Base-by-base conservation (phyloP, 2,329 filamentous ascomycete species). In the Ophiobolus disseminans region DNA sequence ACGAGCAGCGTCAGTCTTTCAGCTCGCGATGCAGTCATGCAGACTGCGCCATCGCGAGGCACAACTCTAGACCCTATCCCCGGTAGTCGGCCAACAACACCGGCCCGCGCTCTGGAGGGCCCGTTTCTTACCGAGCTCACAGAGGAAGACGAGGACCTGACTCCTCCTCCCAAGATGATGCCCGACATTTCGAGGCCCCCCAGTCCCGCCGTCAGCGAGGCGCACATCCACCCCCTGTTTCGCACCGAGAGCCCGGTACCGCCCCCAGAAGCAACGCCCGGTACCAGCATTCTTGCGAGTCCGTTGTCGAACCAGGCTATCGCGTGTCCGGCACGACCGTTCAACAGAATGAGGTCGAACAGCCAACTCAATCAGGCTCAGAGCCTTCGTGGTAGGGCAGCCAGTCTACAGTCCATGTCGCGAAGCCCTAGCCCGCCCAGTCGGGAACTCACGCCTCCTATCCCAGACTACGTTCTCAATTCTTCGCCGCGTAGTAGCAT, bases 211-310 rank as follows among this genome's bases (percentile, higher is more conserved):
- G 58, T 71, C 13, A 80, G 79, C 61, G 87, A 91, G 68, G 79
- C 85, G 3, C 84, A 91, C 64, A 91, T 91, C 36, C 89, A 92
- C 68, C 89, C 89, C 7, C 79, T 92, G 3, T 91, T 92, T 76
- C 81, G 89, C 50, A 86, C 86, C 5, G 87, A 90, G 65, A 88
- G 85, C 31, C 86, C 86, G 0, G 81, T 78, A 1, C 87, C 87
- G 6, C 85, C 87, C 1, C 83, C 88, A 0, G 73, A 83, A 5
- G 62, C 63, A 1, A 88, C 86, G 0, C 85, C 87, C 0, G 86
- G 87, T 0, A 92, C 89, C 0, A 80, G 86, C 13, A 86, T 92
- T 39, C 77, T 85, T 9, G 89, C 88, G 0, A 86, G 88, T 2
- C 88, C 88, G 0, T 81, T 86, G 31, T 86, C 85, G 3, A 88